Evolutionary conservation across 768 basidiomycete species (phyloP), one percentile per base, ranked within the genome.

Genomic region (Hygrophorus russula): DNA sequence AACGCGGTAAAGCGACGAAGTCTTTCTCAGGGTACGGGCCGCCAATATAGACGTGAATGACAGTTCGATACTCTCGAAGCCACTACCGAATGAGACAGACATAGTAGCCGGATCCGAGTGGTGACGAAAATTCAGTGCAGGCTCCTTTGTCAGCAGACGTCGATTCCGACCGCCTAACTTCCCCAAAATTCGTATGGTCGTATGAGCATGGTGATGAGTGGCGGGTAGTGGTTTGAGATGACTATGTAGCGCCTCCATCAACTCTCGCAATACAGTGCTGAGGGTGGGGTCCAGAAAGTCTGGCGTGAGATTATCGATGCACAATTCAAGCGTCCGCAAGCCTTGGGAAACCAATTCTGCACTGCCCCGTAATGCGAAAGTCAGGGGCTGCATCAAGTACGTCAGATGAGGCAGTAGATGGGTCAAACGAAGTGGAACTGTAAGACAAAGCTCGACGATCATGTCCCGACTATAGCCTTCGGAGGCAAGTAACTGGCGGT

Each of bases 281-380:
- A 98, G 76, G 2, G 91, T 93, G 2, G 96, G 96, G 54, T 98
- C 94, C 20, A 99, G 73, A 67, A 98, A 98, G 62, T 98, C 96
- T 2, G 91, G 90, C 0, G 91, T 96, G 19, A 99, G 74, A 57
- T 98, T 99, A 66, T 99, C 96, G 55, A 98, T 94, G 64, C 94
- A 98, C n/a, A 99, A 71, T 60, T 99, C 96, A 46, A 99, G 75
- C 0, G 96, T 99, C 5, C 96, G 78, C 18, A 99, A 67, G 36
- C 96, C 96, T 66, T 99, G 96, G 17, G 90, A 82, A 42, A 97
- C 85, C 36, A 96, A 77, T 42, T 99, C 96, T 5, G 82, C 76
- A 31, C 76, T 78, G 30, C 92, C 92, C 40, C 82, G 78, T 41
- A 99, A 66, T 6, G 96, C 92, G 39, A 93, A 70, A 2, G 93